Conservation (phyloP, 805 yeast genomes). For the Isabelozyma gotoi region DNA sequence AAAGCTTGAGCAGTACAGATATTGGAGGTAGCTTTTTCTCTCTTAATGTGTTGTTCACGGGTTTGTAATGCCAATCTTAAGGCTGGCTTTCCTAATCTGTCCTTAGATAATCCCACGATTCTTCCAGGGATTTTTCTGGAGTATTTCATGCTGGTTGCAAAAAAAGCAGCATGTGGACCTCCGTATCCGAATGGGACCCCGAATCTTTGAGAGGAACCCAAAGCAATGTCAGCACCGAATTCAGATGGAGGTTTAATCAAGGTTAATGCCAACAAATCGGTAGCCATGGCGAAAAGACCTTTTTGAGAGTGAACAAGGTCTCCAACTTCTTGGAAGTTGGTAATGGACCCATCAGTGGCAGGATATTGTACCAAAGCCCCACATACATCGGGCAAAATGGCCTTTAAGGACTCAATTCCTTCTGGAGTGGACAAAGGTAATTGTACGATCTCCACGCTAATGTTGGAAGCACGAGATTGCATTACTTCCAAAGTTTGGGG, state of each 20-base stretch:
- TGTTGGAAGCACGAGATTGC: constrained; percentile 72
- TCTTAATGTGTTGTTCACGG: constrained; percentile 95
- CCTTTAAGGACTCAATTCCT: constrained; percentile 24
- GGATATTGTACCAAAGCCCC: constrained; percentile 94
- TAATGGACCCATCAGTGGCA: constrained; percentile 71
- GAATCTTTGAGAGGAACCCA: constrained; percentile 92
- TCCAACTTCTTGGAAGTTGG: constrained; percentile 55
- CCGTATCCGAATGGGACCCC: constrained; percentile 99
- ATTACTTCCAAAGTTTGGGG: constrained; percentile 85
- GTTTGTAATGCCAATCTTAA: constrained; percentile 93
- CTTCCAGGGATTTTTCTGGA: constrained; percentile 97
- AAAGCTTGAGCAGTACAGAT: constrained; percentile 98
- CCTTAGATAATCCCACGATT: constrained; percentile 89
- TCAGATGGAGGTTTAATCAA: constrained; percentile 78
- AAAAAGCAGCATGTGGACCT: constrained; percentile 98
- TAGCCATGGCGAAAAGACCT: constrained; percentile 80
- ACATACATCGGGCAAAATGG: constrained; percentile 44
- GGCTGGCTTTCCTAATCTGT: constrained; percentile 87
- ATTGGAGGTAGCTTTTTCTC: constrained; percentile 97
- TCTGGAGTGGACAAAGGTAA: constrained; percentile 51
- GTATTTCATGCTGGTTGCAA: constrained; percentile 77
- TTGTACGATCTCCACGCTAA: constrained; percentile 62
- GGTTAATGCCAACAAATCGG: constrained; percentile 89
- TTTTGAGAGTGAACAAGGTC: constrained; percentile 67
- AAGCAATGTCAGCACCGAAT: constrained; percentile 88